Conservation (phyloP, 352 stramenopile genomes). For the Halophytophthora batemanensis region DNA sequence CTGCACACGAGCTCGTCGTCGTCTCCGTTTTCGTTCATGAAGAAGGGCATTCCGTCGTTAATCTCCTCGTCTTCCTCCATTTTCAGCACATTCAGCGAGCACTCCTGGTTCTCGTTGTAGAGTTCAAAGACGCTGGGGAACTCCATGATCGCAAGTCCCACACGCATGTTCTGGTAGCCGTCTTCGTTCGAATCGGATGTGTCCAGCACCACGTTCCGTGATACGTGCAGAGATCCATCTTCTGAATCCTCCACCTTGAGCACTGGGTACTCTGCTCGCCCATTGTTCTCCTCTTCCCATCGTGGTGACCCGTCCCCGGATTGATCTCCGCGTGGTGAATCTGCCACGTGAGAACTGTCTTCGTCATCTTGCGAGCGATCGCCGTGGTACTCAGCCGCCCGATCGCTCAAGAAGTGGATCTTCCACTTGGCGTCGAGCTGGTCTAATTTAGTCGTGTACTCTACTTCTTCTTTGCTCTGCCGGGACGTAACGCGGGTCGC, state of each 20-base stretch:
- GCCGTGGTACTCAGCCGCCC: constrained; percentile 29
- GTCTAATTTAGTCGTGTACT: constrained; percentile 46
- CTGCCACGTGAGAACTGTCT: constrained; percentile 10
- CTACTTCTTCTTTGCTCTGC: constrained; percentile 43
- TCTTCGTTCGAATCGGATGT: constrained; percentile 66
- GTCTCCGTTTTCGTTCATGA: constrained; percentile 64
- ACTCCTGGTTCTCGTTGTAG: constrained; percentile 71
- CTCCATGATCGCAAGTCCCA: constrained; percentile 60
- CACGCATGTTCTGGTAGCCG: constrained; percentile 55
- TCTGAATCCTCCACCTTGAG: constrained; percentile 47
- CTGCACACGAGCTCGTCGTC: constrained; percentile 60
- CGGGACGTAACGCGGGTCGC: constrained; percentile 14
- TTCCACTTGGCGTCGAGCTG: constrained; percentile 57
- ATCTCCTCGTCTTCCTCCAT: constrained; percentile 79
- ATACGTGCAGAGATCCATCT: constrained; percentile 48
- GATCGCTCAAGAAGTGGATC: constrained; percentile 35
- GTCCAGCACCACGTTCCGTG: constrained; percentile 65
- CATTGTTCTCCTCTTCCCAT: constrained; percentile 22
- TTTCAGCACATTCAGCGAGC: constrained; percentile 60
- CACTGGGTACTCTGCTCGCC: constrained; percentile 34
- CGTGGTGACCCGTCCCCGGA: neutral
- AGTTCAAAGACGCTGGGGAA: constrained; percentile 69
- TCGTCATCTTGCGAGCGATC: constrained; percentile 16
- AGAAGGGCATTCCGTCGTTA: constrained; percentile 52
- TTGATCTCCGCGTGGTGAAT: neutral